Base-by-base conservation (phyloP, 208 protist genomes). In the Crithidia fasciculata region DNA sequence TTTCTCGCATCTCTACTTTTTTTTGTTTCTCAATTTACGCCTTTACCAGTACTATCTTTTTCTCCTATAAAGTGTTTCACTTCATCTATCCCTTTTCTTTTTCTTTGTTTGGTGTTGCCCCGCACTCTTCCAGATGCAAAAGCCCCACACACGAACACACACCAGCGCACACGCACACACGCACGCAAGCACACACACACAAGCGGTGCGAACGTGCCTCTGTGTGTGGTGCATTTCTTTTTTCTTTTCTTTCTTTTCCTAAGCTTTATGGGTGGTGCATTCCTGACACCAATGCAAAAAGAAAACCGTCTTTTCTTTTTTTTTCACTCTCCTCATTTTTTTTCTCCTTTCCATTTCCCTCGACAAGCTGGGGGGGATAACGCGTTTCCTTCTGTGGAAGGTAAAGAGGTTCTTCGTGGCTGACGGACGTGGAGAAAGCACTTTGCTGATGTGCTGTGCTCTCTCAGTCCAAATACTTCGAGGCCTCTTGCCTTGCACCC, bases 361-460 rank as follows among this genome's bases (percentile, higher is more conserved):
- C 53, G 15, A 53, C 65, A 70, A 70, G 54, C 53, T 70, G 52
- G 65, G 65, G 65, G 65, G 65, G 65, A 70, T 70, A 70, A 70
- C 65, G 65, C 65, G 65, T 53, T 70, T 61, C 65, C 65, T 70
- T 70, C 65, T 50, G 53, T 70, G 65, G 65, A 70, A 70, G 65
- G 65, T 47, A 5, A 37, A 61, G 39, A 49, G 0, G 45, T 28
- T 28, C 28, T 28, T 28, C 45, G 7, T 13, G 12, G 45, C 50
- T 5, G 16, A 18, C 50, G 50, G 7, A 55, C 50, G 50, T 18
- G 15, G 16, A 55, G 50, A 5, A 49, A 8, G 45, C 12, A 13
- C 45, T 49, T 49, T 49, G 28, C 28, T 28, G 28, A 28, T 28
- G 28, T 28, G 28, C 28, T 28, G 28, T 28, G 28, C 28, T 28